Evolutionary conservation across 805 yeast genomes (phyloP).

Genomic region (Candida vaughaniae): DNA sequence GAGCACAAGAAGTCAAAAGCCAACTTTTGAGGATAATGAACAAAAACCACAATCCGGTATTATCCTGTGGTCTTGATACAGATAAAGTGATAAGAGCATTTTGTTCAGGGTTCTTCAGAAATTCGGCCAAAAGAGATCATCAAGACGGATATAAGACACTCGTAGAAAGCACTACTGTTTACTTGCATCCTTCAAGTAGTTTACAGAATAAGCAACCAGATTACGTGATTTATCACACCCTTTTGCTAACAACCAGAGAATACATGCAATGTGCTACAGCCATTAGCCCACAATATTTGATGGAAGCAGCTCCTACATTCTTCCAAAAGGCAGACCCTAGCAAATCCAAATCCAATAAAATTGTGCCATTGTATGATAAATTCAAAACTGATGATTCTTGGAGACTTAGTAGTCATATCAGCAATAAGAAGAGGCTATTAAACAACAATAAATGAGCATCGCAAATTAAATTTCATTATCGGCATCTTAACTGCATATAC

Average conservation of each 20-base stretch:
- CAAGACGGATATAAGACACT: slow-evolving; percentile 58
- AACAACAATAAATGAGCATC: no score
- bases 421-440: slow-evolving; percentile 16
- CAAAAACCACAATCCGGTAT: slow-evolving; percentile 42
- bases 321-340: slow-evolving; percentile 61
- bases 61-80: slow-evolving; percentile 54
- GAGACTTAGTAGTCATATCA: slow-evolving; percentile 58
- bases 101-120: slow-evolving; percentile 67
- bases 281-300: slow-evolving; percentile 81
- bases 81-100: slow-evolving; percentile 60
- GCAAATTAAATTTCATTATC: no score
- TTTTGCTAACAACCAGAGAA: slow-evolving; percentile 80
- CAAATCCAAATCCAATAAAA: slow-evolving; percentile 58
- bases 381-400: slow-evolving; percentile 67
- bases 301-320: slow-evolving; percentile 68
- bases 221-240: slow-evolving; percentile 78
- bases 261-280: slow-evolving; percentile 86
- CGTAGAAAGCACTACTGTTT: slow-evolving; percentile 69
- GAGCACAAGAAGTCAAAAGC: slow-evolving; percentile 77
- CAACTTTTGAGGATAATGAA: slow-evolving; percentile 64
- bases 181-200: slow-evolving; percentile 84
- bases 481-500: no score
- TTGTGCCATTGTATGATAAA: slow-evolving; percentile 69
- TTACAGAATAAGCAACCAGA: slow-evolving; percentile 64
- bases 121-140: slow-evolving; percentile 61